Conservation (phyloP, 2,329 filamentous ascomycete genomes). For the Sclerotinia trifoliorum region DNA sequence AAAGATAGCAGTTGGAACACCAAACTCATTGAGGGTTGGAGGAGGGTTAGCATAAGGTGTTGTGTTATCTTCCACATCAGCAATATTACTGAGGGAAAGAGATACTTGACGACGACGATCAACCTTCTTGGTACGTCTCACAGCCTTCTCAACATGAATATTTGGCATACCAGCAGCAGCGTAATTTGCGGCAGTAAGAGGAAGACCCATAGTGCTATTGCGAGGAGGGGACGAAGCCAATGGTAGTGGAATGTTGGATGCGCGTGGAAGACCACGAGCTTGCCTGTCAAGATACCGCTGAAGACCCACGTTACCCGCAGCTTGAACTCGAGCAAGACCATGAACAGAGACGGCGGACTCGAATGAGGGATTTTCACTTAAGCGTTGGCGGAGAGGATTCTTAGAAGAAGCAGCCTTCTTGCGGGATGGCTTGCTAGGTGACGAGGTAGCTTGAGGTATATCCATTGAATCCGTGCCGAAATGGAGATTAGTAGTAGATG, state of each 20-base stretch:
- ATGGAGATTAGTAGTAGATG: neutral
- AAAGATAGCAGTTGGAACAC: slow-evolving; percentile 4
- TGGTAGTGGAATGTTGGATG: neutral
- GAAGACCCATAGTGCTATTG: slow-evolving; percentile 18
- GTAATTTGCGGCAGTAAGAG: slow-evolving; percentile 20
- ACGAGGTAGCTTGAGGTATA: neutral
- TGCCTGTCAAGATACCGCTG: slow-evolving; percentile 11
- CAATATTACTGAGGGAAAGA: neutral
- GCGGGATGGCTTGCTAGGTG: neutral
- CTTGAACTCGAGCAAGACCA: slow-evolving; percentile 15
- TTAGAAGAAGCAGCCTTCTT: neutral
- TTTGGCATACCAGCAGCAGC: slow-evolving; percentile 20
- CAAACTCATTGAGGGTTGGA: neutral
- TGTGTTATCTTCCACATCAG: neutral
- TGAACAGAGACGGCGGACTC: slow-evolving; percentile 16
- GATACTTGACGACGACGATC: slow-evolving; percentile 6
- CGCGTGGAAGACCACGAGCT: slow-evolving; percentile 18
- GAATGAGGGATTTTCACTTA: slow-evolving; percentile 19
- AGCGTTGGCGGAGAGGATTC: slow-evolving; percentile 8
- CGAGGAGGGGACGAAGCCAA: neutral
- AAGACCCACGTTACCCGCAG: neutral
- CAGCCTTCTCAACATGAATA: neutral
- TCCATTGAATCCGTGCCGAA: neutral
- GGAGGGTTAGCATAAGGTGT: neutral
- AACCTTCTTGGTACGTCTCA: slow-evolving; percentile 1